A percentile compares a stretch with the other conserved stretches of the same genome.
Evolutionary conservation across 805 yeast species (phyloP).

Genomic region (Starmerella roubikii): DNA sequence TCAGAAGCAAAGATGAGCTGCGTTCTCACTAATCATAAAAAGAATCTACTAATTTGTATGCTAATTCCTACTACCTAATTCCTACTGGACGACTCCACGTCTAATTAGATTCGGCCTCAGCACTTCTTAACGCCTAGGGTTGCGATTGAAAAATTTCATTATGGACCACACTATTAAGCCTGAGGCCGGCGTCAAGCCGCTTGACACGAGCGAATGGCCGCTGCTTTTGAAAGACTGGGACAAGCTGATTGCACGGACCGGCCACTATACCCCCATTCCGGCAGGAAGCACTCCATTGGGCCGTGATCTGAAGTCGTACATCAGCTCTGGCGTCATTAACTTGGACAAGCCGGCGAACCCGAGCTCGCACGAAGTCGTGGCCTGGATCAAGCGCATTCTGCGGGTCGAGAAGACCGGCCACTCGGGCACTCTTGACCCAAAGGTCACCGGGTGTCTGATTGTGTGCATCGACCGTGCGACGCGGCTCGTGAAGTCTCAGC

Average conservation of each 20-base stretch:
- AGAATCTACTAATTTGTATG: no score
- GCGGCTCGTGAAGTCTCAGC: conserved; percentile 94
- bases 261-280: conserved; percentile 96
- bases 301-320: conserved; percentile 80
- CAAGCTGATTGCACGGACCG: conserved; percentile 84
- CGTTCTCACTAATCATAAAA: no score
- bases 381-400: conserved; percentile 94
- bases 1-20: no score
- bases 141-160: conserved; percentile 5
- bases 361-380: conserved; percentile 97
- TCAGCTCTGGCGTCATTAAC: conserved; percentile 91
- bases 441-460: conserved; percentile 96
- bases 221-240: conserved; percentile 85
- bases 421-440: conserved; percentile 97
- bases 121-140: no score
- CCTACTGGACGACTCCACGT: no score
- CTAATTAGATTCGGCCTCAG: no score
- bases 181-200: conserved; percentile 56
- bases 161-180: conserved; percentile 60
- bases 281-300: conserved; percentile 88
- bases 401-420: conserved; percentile 97
- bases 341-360: conserved; percentile 97
- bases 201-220: conserved; percentile 92
- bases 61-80: no score
- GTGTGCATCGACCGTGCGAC: conserved; percentile 98